Conservation (phyloP, 2,329 filamentous ascomycete species). For the Neophaeococcomyces mojaviensis region DNA sequence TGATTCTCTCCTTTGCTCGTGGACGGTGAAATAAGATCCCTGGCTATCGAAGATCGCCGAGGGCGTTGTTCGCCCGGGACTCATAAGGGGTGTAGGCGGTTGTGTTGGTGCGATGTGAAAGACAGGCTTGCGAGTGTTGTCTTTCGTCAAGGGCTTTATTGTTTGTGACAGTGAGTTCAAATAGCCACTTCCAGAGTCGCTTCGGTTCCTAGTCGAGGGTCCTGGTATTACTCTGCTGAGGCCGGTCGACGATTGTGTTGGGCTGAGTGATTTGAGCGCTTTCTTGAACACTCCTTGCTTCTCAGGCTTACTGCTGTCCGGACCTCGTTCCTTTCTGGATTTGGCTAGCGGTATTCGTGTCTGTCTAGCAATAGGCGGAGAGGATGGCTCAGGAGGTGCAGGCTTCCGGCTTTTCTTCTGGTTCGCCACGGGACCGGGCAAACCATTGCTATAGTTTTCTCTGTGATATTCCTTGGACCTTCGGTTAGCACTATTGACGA, state of each 20-base stretch:
- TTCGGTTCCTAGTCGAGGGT: slow-evolving; percentile 2
- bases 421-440: slow-evolving; percentile 17
- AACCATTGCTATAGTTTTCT: not conserved
- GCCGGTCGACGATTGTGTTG: slow-evolving; percentile 18
- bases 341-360: slow-evolving; percentile 14
- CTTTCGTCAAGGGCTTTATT: slow-evolving; percentile 8
- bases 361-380: slow-evolving; percentile 7
- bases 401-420: slow-evolving; percentile 24
- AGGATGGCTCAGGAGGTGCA: slow-evolving; percentile 10
- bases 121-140: slow-evolving; percentile 1
- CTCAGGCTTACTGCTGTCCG: slow-evolving; percentile 1
- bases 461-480: not conserved
- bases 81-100: slow-evolving; percentile 15
- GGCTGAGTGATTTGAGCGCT: slow-evolving; percentile 22
- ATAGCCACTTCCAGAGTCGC: slow-evolving; percentile 1
- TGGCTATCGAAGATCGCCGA: slow-evolving; percentile 15
- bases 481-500: slow-evolving; percentile 8
- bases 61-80: slow-evolving; percentile 11
- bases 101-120: slow-evolving; percentile 9
- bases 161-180: not conserved
- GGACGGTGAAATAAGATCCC: slow-evolving; percentile 28
- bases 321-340: slow-evolving; percentile 12
- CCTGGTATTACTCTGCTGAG: slow-evolving; percentile 9
- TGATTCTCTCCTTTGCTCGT: slow-evolving; percentile 34
- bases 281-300: slow-evolving; percentile 20